Evolutionary conservation across 164 flowering plant species (phyloP).

Genomic region (Chloranthus sessilifolius): DNA sequence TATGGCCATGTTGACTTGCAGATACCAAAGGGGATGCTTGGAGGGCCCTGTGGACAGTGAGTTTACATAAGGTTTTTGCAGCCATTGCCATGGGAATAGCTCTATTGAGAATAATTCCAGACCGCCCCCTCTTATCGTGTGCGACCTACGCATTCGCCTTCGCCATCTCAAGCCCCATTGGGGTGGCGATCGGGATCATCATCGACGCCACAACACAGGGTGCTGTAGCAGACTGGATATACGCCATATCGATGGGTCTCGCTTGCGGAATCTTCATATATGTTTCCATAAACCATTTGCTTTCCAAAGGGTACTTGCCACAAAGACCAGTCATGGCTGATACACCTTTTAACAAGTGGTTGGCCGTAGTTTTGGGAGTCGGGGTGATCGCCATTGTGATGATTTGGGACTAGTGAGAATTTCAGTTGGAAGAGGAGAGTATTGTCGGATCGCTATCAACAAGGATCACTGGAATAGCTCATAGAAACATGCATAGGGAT

Average conservation of each 20-base stretch:
- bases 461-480: too few species aligned
- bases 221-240: slow-evolving; percentile 65
- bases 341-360: slow-evolving; percentile 35
- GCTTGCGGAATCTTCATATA: slow-evolving; percentile 71
- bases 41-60: slow-evolving; percentile 70
- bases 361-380: slow-evolving; percentile 51
- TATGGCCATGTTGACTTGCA: slow-evolving; percentile 8
- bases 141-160: slow-evolving; percentile 60
- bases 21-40: slow-evolving; percentile 66
- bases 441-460: too few species aligned
- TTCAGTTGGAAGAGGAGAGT: too few species aligned
- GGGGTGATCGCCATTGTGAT: slow-evolving; percentile 70
- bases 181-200: slow-evolving; percentile 66
- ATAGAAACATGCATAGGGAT: too few species aligned
- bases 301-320: slow-evolving; percentile 48
- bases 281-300: slow-evolving; percentile 61
- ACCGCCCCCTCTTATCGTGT: slow-evolving; percentile 53
- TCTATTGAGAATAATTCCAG: slow-evolving; percentile 59
- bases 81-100: slow-evolving; percentile 85
- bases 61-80: slow-evolving; percentile 67
- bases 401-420: slow-evolving; percentile 67
- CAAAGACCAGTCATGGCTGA: slow-evolving; percentile 19
- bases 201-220: slow-evolving; percentile 74
- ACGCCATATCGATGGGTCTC: slow-evolving; percentile 70
- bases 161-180: slow-evolving; percentile 68